phyloP scores from a whole-genome alignment of 1,139 yeast genomes.

The Pneumocystis sp. region DNA sequence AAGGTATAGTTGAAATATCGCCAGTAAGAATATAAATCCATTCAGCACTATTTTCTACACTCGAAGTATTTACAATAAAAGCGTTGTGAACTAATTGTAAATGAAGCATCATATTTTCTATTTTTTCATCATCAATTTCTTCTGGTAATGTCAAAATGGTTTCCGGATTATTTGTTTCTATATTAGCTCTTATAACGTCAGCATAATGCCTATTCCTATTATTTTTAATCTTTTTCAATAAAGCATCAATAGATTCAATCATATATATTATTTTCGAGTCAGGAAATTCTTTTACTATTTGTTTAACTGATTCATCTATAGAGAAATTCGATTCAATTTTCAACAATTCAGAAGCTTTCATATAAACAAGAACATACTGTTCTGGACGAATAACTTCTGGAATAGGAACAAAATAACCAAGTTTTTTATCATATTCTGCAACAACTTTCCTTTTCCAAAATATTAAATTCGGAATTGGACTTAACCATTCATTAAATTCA shows the following conservation, averaged over 20 bases:
- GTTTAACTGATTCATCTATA: slow-evolving; percentile 5
- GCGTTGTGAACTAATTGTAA: slow-evolving; percentile 13
- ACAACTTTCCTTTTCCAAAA: slow-evolving; percentile 14
- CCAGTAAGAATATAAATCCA: slow-evolving; percentile 14
- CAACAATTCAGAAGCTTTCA: slow-evolving; percentile 13
- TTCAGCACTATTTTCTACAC: slow-evolving; percentile 13
- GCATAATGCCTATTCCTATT: slow-evolving; percentile 12
- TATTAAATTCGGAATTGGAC: slow-evolving; percentile 13
- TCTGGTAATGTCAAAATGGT: not conserved
- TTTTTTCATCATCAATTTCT: slow-evolving; percentile 9
- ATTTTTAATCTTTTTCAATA: slow-evolving; percentile 8
- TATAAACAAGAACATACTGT: slow-evolving; percentile 9
- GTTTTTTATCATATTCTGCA: slow-evolving; percentile 12
- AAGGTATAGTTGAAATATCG: slow-evolving; percentile 16
- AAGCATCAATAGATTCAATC: slow-evolving; percentile 14
- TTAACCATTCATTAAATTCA: slow-evolving; percentile 10
- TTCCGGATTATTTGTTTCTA: slow-evolving; percentile 1
- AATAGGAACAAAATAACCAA: slow-evolving; percentile 15
- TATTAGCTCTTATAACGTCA: slow-evolving; percentile 11
- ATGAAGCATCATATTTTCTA: slow-evolving; percentile 14
- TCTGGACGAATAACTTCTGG: slow-evolving; percentile 12
- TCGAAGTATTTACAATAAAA: slow-evolving; percentile 13
- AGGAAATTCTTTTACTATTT: slow-evolving; percentile 5
- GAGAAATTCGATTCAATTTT: slow-evolving; percentile 3
- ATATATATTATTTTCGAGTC: slow-evolving; percentile 11